Conservation (phyloP, 306 rosid genomes). For the Rubus idaeus region DNA sequence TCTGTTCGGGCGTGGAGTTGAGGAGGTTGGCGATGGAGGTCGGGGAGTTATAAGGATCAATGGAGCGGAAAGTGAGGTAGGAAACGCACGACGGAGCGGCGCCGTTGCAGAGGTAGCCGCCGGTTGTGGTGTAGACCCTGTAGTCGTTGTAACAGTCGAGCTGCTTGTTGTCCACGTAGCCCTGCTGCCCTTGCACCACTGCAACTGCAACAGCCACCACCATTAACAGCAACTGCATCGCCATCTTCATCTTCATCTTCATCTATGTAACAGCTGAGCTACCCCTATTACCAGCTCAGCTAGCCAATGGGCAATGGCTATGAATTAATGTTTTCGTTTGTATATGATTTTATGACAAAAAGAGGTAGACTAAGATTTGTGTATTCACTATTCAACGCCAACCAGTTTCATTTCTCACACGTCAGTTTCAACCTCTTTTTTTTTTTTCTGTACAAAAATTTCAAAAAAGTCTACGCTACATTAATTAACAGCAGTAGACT, state of each 20-base stretch:
- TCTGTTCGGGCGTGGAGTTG: slow-evolving; percentile 21
- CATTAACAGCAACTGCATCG: not conserved
- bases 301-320: too few species aligned
- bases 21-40: slow-evolving; percentile 42
- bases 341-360: not conserved
- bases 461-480: too few species aligned
- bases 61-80: slow-evolving; percentile 66
- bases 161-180: slow-evolving; percentile 58
- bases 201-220: not conserved
- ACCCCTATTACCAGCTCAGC: not conserved
- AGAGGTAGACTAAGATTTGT: not conserved
- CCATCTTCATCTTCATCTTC: not conserved
- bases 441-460: too few species aligned
- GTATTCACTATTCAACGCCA: not conserved
- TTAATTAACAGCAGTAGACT: too few species aligned
- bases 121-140: slow-evolving; percentile 44
- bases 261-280: too few species aligned
- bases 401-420: not conserved
- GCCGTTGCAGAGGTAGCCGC: slow-evolving; percentile 50
- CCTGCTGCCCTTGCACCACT: slow-evolving; percentile 39
- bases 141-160: slow-evolving; percentile 32
- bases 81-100: slow-evolving; percentile 37
- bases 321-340: not conserved
- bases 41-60: slow-evolving; percentile 37
- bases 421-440: too few species aligned